These are phyloP conservation scores for Pyracantha coccinea DNA, from an alignment of 331 rosid species.

Conservation along the genomic window DNA sequence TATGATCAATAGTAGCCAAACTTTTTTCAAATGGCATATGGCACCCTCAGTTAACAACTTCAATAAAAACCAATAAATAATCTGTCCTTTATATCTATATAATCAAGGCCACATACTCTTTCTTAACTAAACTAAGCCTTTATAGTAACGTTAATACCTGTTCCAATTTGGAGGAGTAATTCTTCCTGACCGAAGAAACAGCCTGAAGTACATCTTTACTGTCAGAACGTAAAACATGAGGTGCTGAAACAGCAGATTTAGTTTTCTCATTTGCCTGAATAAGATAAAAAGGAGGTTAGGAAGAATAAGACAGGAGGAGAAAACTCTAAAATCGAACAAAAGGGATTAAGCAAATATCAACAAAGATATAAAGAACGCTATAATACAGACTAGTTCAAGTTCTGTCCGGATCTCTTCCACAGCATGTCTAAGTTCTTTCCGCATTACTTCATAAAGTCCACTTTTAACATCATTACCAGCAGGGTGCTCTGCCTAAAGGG, in stretches of 20 bases:
- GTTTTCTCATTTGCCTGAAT: conserved; percentile 51
- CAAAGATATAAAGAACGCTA: conserved; percentile 5
- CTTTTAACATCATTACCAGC: conserved; percentile 26
- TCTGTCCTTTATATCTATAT: neutral
- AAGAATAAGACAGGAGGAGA: neutral
- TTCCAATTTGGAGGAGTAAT: conserved; percentile 56
- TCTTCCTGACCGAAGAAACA: conserved; percentile 51
- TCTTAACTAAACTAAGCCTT: neutral
- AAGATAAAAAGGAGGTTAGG: conserved; percentile 15
- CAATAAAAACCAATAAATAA: neutral
- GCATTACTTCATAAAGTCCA: conserved; percentile 46
- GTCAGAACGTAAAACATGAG: conserved; percentile 25
- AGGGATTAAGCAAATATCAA: neutral
- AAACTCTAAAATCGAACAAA: neutral
- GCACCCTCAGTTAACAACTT: neutral
- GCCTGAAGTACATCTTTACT: conserved; percentile 38
- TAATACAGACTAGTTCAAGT: conserved; percentile 47
- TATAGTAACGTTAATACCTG: conserved; percentile 32
- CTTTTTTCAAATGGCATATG: conserved; percentile 2
- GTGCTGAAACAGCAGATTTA: conserved; percentile 29
- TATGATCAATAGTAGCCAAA: neutral
- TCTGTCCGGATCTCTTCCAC: conserved; percentile 44
- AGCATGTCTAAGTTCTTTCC: conserved; percentile 57
- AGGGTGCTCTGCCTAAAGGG: conserved; percentile 45
- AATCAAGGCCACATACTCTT: neutral